These are phyloP conservation scores for Heritiera fomes DNA, from an alignment of 345 rosid species.

Conservation along the genomic window DNA sequence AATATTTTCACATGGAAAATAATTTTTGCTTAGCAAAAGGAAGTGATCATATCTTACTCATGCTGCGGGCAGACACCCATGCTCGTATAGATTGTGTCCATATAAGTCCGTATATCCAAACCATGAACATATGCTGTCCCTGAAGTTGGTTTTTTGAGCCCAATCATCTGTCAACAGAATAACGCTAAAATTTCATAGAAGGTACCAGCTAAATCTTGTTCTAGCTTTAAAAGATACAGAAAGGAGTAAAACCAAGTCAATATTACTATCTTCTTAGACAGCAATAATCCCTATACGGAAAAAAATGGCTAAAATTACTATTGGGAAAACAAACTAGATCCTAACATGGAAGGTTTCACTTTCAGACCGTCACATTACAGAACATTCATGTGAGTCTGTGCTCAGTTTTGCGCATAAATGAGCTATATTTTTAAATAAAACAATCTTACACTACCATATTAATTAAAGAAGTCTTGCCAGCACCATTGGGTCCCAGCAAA, in stretches of 20 bases:
- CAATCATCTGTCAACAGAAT: conserved; percentile 71
- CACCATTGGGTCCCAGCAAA: conserved; percentile 98
- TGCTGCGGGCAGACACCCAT: conserved; percentile 99
- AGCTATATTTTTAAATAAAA: background rate
- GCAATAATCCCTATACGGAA: background rate
- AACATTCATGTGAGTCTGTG: conserved; percentile 1
- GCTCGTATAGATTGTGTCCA: conserved; percentile 83
- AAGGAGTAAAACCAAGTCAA: background rate
- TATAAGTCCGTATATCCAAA: conserved; percentile 63
- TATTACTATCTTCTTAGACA: background rate
- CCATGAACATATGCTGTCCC: conserved; percentile 81
- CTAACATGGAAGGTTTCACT: conserved; percentile 1
- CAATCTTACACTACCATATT: conserved; percentile 65
- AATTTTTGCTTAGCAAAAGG: background rate
- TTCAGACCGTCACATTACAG: background rate
- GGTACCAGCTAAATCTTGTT: background rate
- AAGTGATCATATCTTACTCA: conserved; percentile 53
- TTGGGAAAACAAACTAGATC: background rate
- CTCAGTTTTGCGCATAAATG: background rate
- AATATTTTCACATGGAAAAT: conserved; percentile 5
- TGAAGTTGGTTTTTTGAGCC: conserved; percentile 76
- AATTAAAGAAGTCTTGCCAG: conserved; percentile 94
- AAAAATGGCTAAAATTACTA: background rate
- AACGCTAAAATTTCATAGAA: conserved; percentile 1
- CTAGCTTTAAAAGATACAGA: background rate